These are phyloP conservation scores for Botryotinia narcissicola DNA, from an alignment of 2,329 filamentous ascomycete species.

Conservation along the genomic window DNA sequence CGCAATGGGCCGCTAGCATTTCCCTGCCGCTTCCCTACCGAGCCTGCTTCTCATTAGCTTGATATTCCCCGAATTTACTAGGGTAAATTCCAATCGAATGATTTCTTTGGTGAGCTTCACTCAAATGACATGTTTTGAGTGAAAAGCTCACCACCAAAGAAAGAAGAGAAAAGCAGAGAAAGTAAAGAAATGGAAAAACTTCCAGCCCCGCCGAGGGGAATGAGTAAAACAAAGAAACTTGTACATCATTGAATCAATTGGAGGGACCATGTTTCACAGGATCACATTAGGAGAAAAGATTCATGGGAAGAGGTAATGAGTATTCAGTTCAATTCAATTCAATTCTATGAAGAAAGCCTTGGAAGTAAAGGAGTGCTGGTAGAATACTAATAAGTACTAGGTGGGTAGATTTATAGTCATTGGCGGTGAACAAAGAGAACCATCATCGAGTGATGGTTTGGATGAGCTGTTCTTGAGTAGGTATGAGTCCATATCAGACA, in stretches of 20 bases:
- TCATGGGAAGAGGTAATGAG: neutral
- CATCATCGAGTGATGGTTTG: neutral
- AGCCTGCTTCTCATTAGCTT: neutral
- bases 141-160: neutral
- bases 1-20: neutral
- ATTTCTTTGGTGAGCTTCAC: neutral
- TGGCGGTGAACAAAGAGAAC: neutral
- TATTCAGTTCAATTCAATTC: neutral
- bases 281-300: no score
- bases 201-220: neutral
- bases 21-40: neutral
- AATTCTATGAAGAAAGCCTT: neutral
- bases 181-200: neutral
- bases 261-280: neutral
- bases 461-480: neutral
- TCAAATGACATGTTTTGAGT: neutral
- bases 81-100: constrained; percentile 12
- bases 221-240: neutral
- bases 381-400: neutral
- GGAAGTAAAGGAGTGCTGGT: no score
- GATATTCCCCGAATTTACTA: constrained; percentile 8
- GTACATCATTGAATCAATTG: neutral
- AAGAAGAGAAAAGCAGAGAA: neutral
- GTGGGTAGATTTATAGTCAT: neutral
- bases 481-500: neutral